These are phyloP conservation scores for Tilletia walkeri DNA, from an alignment of 1,284 basidiomycete species.

Conservation along the genomic window DNA sequence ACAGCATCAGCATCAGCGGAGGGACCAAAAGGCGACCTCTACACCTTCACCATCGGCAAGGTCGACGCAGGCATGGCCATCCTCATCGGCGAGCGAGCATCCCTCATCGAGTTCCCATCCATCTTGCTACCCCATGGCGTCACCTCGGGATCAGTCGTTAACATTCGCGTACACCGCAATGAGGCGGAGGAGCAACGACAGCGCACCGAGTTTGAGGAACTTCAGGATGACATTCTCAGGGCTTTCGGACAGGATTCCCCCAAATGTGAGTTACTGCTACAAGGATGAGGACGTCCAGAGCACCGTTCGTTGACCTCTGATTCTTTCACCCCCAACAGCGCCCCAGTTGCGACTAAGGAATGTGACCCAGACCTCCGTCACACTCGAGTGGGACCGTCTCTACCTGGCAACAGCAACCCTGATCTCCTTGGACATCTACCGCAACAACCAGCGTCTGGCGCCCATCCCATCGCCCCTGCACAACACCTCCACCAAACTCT, in stretches of 20 bases:
- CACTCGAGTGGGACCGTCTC: conserved; percentile 53
- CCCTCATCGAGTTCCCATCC: conserved; percentile 55
- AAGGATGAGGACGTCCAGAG: neutral
- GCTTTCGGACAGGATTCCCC: conserved; percentile 47
- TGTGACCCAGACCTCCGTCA: conserved; percentile 53
- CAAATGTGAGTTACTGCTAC: conserved; percentile 29
- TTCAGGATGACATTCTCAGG: conserved; percentile 52
- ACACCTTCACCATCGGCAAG: conserved; percentile 55
- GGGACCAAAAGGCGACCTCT: conserved; percentile 21
- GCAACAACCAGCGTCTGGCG: conserved; percentile 49
- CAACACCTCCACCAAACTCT: conserved; percentile 52
- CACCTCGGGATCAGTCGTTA: conserved; percentile 50
- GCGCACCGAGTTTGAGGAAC: conserved; percentile 43
- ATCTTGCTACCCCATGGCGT: conserved; percentile 51
- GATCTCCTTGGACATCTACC: conserved; percentile 50
- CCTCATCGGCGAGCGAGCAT: conserved; percentile 53
- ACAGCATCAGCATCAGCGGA: neutral
- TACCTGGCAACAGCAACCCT: conserved; percentile 45
- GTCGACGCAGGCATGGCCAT: conserved; percentile 55
- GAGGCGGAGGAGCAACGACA: conserved; percentile 44
- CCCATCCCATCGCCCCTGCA: conserved; percentile 50
- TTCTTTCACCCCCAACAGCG: conserved; percentile 20
- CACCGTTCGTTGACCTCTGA: neutral
- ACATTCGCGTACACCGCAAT: conserved; percentile 51
- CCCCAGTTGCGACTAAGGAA: conserved; percentile 46